These are phyloP conservation scores for Trichophyton rubrum DNA, from an alignment of 2,329 filamentous ascomycete species.

Conservation along the genomic window DNA sequence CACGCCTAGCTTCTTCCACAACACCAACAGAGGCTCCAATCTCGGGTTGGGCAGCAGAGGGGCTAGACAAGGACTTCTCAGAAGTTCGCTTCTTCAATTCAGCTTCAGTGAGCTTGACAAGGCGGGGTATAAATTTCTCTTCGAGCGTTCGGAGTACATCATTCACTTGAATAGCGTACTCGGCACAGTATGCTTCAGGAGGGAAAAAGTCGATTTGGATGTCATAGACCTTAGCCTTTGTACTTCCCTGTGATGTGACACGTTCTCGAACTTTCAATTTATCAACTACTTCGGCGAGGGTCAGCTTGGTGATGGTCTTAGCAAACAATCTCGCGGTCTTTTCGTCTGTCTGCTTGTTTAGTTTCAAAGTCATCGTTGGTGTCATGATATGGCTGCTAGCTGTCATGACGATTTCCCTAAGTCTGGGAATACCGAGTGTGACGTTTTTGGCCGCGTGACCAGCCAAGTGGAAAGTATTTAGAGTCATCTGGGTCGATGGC, in stretches of 20 bases:
- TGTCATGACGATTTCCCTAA: slow-evolving; percentile 97
- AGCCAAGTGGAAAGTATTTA: slow-evolving; percentile 99
- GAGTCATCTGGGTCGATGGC: slow-evolving; percentile 96
- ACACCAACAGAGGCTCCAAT: slow-evolving; percentile 53
- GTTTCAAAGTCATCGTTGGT: slow-evolving; percentile 58
- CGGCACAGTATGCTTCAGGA: slow-evolving; percentile 64
- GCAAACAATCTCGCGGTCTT: slow-evolving; percentile 66
- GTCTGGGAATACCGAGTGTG: slow-evolving; percentile 90
- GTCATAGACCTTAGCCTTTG: slow-evolving; percentile 71
- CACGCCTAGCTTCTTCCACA: slow-evolving; percentile 40
- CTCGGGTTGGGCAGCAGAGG: slow-evolving; percentile 61
- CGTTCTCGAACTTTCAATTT: slow-evolving; percentile 68
- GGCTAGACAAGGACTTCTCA: slow-evolving; percentile 42
- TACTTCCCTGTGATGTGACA: slow-evolving; percentile 53
- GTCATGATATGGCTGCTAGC: slow-evolving; percentile 81
- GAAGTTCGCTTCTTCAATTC: slow-evolving; percentile 69
- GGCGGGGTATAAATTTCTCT: slow-evolving; percentile 58
- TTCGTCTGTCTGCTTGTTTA: slow-evolving; percentile 58
- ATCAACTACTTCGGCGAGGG: slow-evolving; percentile 72
- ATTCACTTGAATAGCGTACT: slow-evolving; percentile 67
- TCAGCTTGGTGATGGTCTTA: slow-evolving; percentile 80
- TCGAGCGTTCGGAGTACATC: slow-evolving; percentile 76
- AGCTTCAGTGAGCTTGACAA: slow-evolving; percentile 57
- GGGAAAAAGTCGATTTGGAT: slow-evolving; percentile 76
- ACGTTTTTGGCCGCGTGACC: slow-evolving; percentile 98